Evolutionary conservation across 2,329 filamentous ascomycete species (phyloP).

Genomic region (Knoxdaviesia capensis): DNA sequence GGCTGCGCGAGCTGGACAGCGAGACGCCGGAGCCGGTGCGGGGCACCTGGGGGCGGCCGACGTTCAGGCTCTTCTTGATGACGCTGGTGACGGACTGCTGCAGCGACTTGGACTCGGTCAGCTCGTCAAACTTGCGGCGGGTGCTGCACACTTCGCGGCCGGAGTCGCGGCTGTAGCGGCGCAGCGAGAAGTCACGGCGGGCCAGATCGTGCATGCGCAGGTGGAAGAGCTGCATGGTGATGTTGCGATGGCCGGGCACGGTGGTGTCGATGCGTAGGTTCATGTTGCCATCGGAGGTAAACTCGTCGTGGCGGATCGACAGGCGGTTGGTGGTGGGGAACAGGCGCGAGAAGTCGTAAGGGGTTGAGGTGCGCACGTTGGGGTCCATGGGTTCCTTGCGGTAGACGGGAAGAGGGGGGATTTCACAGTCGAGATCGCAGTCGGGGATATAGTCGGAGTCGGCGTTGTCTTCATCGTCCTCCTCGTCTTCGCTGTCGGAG

Average conservation of each 20-base stretch:
- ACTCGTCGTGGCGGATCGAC: constrained; percentile 74
- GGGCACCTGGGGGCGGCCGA: constrained; percentile 2
- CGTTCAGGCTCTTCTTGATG: constrained; percentile 1
- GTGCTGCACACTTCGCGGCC: constrained; percentile 84
- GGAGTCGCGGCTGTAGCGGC: constrained; percentile 80
- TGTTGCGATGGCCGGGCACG: constrained; percentile 41
- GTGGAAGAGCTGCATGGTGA: constrained; percentile 68
- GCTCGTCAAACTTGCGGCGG: constrained; percentile 38
- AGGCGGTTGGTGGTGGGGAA: constrained; percentile 74
- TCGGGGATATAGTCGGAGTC: constrained; percentile 14
- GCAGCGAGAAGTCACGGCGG: constrained; percentile 71
- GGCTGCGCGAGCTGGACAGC: not conserved
- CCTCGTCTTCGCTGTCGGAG: constrained; percentile 10
- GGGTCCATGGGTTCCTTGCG: constrained; percentile 40
- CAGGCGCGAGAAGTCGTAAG: constrained; percentile 61
- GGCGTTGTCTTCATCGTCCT: constrained; percentile 7
- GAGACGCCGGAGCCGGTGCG: constrained; percentile 1
- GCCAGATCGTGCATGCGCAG: constrained; percentile 84
- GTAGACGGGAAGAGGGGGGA: constrained; percentile 36
- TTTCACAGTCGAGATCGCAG: constrained; percentile 13
- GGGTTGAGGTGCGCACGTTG: constrained; percentile 55
- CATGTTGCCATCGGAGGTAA: constrained; percentile 85
- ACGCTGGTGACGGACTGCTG: constrained; percentile 3
- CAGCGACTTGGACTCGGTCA: not conserved
- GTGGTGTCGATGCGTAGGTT: constrained; percentile 78